Conservation (phyloP, 768 basidiomycete species). For the Xanthoconium purpureum region DNA sequence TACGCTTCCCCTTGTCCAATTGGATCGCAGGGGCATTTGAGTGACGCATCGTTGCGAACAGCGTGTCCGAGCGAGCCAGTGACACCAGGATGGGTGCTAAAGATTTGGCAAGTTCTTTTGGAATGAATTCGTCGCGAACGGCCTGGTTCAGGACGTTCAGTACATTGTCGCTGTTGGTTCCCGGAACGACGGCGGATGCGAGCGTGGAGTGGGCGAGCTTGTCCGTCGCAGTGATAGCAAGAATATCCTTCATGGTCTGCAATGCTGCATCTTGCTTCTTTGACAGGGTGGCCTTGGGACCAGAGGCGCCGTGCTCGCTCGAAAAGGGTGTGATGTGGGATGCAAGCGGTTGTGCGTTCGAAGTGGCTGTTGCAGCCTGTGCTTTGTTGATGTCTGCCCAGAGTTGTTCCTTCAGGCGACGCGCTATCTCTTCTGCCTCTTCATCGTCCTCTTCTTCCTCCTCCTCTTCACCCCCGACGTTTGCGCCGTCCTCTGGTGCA, state of each 20-base stretch:
- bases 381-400: slow-evolving; percentile 74
- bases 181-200: slow-evolving; percentile 48
- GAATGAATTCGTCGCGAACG: slow-evolving; percentile 44
- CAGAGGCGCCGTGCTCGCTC: slow-evolving; percentile 9
- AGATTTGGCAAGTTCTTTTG: slow-evolving; percentile 51
- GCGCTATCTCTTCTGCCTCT: slow-evolving; percentile 72
- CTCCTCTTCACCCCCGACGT: slow-evolving; percentile 41
- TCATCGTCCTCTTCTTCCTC: slow-evolving; percentile 51
- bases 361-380: slow-evolving; percentile 40
- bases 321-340: background rate
- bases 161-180: slow-evolving; percentile 43
- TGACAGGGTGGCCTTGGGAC: slow-evolving; percentile 17
- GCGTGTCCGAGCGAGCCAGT: slow-evolving; percentile 59
- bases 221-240: slow-evolving; percentile 57
- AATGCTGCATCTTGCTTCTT: slow-evolving; percentile 58
- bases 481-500: slow-evolving; percentile 27
- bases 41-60: slow-evolving; percentile 64
- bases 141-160: slow-evolving; percentile 53
- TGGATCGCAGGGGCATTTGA: slow-evolving; percentile 61
- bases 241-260: slow-evolving; percentile 61
- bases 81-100: slow-evolving; percentile 62
- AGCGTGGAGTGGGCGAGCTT: slow-evolving; percentile 54
- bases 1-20: slow-evolving; percentile 73
- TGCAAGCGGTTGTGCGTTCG: slow-evolving; percentile 17
- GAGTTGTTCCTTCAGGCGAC: slow-evolving; percentile 70